Base-by-base conservation (phyloP, 108 stramenopile species). In the Skeletonema menzelii region DNA sequence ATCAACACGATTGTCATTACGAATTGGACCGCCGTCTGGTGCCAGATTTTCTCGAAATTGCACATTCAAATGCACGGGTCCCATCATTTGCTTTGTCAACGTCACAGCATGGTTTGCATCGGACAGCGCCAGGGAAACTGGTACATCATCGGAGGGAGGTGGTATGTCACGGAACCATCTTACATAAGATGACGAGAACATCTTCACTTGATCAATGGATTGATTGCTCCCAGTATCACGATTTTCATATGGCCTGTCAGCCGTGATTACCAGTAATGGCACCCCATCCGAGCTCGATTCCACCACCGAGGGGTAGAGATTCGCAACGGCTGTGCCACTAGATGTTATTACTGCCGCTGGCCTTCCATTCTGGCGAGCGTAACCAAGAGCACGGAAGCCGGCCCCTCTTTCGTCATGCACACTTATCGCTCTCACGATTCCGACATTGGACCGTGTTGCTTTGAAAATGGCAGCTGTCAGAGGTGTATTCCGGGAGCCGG, bases 391-490 rank as follows among this genome's bases (percentile, higher is more conserved):
- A 71, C 91, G 90, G 76, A 97, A 97, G 11, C 78, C 97, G 38
- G 97, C 97, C 17, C 92, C 91, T 42, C 97, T 84, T 87, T 97
- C 97, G 80, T 97, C 97, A 80, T 96, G 95, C 64, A 92, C 76
- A 66, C 90, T 91, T 5, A 87, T 80, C 3, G 88, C 93, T 8
- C 85, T 57, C 15, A 95, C 69, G 27, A 85, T 65, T 24, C 92
- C 92, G 56, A 84, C 77, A 38, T 85, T 70, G 1, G 91, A 79
- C 55, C 92, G 77, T 35, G 75, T 77, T 35, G 86, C 82, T 59
- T 71, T 82, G 60, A 89, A 86, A 35, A 92, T 77, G 17, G 93
- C 95, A 40, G 88, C 85, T 26, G 91, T 93, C 11, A 97, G 73
- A 17, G 97, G 97, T 35, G 96, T 92, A 34, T 90, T 96, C 30